These are phyloP conservation scores for Zopfochytrium polystomum DNA, from an alignment of 371 early-diverging fungal genomes.

Conservation along the genomic window DNA sequence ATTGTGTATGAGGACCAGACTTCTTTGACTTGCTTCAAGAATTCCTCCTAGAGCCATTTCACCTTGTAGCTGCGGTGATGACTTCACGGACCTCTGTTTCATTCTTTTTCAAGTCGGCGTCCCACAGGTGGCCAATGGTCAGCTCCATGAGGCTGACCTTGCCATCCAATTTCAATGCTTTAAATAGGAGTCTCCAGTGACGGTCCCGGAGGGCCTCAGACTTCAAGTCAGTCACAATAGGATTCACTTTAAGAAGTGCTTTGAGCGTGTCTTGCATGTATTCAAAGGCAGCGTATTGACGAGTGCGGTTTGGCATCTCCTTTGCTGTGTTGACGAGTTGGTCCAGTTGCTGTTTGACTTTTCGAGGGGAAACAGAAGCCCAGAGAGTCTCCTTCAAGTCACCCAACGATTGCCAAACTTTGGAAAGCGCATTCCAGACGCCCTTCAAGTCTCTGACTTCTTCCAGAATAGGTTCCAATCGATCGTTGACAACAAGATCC, in stretches of 20 bases:
- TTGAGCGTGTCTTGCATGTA: constrained; percentile 84
- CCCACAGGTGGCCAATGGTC: constrained; percentile 95
- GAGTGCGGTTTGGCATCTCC: constrained; percentile 91
- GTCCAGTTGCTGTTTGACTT: constrained; percentile 84
- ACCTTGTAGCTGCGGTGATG: constrained; percentile 89
- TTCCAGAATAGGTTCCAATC: constrained; percentile 84
- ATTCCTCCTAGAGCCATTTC: constrained; percentile 99
- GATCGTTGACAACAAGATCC: constrained; percentile 57
- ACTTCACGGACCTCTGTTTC: constrained; percentile 82
- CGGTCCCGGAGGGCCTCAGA: constrained; percentile 95
- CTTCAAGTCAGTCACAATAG: constrained; percentile 84
- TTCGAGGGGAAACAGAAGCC: constrained; percentile 85
- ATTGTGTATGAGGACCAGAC: constrained; percentile 89
- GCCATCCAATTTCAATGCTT: constrained; percentile 71
- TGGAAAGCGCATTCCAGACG: constrained; percentile 87
- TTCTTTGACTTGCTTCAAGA: constrained; percentile 88
- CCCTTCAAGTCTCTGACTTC: constrained; percentile 90
- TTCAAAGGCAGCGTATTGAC: constrained; percentile 97
- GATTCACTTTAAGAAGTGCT: constrained; percentile 74
- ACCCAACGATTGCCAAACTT: constrained; percentile 77
- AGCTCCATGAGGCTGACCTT: constrained; percentile 68
- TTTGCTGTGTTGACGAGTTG: constrained; percentile 76
- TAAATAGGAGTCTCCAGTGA: constrained; percentile 94
- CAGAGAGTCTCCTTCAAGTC: constrained; percentile 88
- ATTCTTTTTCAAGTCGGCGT: constrained; percentile 83